Evolutionary conservation across 192 early-diverging fungal genomes (phyloP), one percentile per base, ranked within the genome.

Genomic region (Gryganskiella cystojenkinii): DNA sequence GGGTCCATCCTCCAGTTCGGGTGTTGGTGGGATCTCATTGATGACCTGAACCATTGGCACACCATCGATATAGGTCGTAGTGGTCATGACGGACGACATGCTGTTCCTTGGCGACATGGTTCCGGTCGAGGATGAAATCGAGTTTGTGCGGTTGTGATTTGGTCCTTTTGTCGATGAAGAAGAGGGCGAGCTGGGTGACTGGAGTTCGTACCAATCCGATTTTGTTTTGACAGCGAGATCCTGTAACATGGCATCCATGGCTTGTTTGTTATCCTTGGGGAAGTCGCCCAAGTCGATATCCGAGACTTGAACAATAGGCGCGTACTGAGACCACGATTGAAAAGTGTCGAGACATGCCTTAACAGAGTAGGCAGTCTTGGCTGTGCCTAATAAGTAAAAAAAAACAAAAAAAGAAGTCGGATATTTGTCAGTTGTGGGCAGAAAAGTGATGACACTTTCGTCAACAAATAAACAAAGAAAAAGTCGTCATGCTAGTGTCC

Each of bases 1-100:
- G 0, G 74, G 65, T 19, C 56, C 66, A 35, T 67, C 28, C 33
- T 68, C 66, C 13, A 7, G 34, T 30, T 78, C 66, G n/a, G 74
- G 74, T 0, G 74, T 78, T 30, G 74, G 74, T 35, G 74, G 74
- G 27, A 78, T 78, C 50, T 78, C 66, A 49, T 78, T 78, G 10
- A 78, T 78, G 3, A 59, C 61, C 14, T 64, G 37, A 22, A 78
- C 61, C 14, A 61, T 54, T 6, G 74, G 61, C 7, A 69, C 49
- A 11, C 74, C 74, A 15, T 78, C 66, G 43, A 78, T 49, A 53
- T 78, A 78, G 35, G 74, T 78, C 14, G 61, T 52, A 9, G 73
- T 78, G 0, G 73, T 63, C 19, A 63, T 22, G 3, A 34, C 30
- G 3, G 74, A 69, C 27, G 74, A 78, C 27, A 69, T 60, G n/a